These are phyloP conservation scores for Sanguinoderma infundibulare DNA, from an alignment of 1,284 basidiomycete species.

Conservation along the genomic window DNA sequence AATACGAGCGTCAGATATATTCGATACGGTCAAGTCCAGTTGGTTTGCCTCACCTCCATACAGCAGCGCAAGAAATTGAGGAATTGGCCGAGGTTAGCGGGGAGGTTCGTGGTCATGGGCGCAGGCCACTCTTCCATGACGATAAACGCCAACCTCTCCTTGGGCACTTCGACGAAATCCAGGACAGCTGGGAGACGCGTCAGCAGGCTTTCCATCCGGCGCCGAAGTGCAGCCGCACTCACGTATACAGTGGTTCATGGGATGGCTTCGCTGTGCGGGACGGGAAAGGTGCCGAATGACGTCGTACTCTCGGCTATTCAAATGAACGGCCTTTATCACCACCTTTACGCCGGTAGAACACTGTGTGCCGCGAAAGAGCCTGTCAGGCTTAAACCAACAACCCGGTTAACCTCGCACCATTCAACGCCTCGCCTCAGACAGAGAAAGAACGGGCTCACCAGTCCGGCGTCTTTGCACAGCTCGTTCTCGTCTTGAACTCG, in stretches of 20 bases:
- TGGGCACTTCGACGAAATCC: slow-evolving; percentile 58
- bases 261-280: slow-evolving; percentile 53
- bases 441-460: slow-evolving; percentile 51
- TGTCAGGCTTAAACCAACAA: slow-evolving; percentile 61
- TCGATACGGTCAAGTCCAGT: background rate
- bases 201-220: background rate
- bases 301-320: slow-evolving; percentile 63
- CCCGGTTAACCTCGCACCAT: slow-evolving; percentile 52
- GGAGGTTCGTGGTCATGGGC: slow-evolving; percentile 54
- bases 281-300: slow-evolving; percentile 59
- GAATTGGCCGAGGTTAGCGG: slow-evolving; percentile 57
- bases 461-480: slow-evolving; percentile 69
- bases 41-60: slow-evolving; percentile 61
- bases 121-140: slow-evolving; percentile 83
- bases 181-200: slow-evolving; percentile 53
- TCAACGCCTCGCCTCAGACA: slow-evolving; percentile 1
- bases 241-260: slow-evolving; percentile 80
- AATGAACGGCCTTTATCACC: slow-evolving; percentile 70
- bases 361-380: slow-evolving; percentile 68
- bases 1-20: slow-evolving; percentile 5
- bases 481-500: slow-evolving; percentile 52
- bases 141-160: slow-evolving; percentile 64
- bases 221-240: slow-evolving; percentile 34
- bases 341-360: slow-evolving; percentile 54
- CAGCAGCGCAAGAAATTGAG: slow-evolving; percentile 63